These are phyloP conservation scores for Apiospora rasikravindrae DNA, from an alignment of 2,329 filamentous ascomycete species.

Conservation along the genomic window DNA sequence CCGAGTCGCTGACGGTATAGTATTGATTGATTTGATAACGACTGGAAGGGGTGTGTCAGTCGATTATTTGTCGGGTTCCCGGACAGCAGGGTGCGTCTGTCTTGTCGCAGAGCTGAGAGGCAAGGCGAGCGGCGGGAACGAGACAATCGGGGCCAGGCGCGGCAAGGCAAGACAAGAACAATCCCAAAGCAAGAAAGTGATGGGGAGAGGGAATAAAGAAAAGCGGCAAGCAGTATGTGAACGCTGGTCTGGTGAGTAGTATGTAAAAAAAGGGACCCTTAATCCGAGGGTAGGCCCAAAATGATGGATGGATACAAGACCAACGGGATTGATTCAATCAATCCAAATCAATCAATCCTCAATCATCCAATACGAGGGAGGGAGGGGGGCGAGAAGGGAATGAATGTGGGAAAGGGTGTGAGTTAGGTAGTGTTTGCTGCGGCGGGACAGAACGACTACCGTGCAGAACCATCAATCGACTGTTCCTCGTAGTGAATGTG, in stretches of 20 bases:
- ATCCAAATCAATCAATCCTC: not conserved
- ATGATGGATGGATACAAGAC: not conserved
- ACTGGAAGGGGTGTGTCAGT: not conserved
- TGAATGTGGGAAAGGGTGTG: not conserved
- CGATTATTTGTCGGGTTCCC: not conserved
- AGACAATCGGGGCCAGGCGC: not conserved
- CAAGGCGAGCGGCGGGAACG: not conserved
- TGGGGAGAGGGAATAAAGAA: not conserved
- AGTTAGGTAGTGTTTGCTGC: not conserved
- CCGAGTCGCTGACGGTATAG: not conserved
- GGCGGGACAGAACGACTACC: not conserved
- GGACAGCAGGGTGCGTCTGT: not conserved
- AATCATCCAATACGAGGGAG: not conserved
- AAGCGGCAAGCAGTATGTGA: not conserved
- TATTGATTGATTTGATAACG: not conserved
- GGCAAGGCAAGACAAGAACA: not conserved
- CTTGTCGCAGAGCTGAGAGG: conserved; percentile 9
- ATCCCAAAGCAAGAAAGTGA: not conserved
- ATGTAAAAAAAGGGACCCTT: not conserved
- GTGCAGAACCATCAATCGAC: not conserved
- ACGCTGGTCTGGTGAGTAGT: too few relatives aligned
- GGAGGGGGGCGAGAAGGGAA: not conserved
- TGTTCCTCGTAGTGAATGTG: not conserved
- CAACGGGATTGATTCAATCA: not conserved
- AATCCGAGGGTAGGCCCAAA: not conserved